These are phyloP conservation scores for Leccinum obscurum DNA, from an alignment of 768 basidiomycete species.

Conservation along the genomic window DNA sequence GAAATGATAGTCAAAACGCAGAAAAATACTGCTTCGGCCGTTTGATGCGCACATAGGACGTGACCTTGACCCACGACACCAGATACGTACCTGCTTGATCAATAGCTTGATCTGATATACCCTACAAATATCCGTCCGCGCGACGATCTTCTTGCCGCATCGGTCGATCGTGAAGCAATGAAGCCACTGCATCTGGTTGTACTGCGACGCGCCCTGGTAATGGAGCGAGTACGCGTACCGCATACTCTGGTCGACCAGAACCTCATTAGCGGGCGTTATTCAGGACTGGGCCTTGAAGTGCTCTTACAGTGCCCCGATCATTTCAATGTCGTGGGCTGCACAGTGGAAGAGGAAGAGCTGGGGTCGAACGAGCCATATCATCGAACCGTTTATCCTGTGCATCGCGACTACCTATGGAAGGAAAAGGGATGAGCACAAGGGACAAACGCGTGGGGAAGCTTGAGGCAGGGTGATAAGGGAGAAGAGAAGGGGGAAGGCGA, in stretches of 20 bases:
- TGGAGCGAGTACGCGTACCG: constrained; percentile 31
- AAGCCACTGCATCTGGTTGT: constrained; percentile 29
- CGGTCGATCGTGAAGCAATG: constrained; percentile 24
- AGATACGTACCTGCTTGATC: too few relatives aligned
- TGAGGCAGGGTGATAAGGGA: too few relatives aligned
- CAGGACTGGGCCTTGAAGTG: constrained; percentile 30
- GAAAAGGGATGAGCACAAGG: background rate
- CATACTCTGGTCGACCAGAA: constrained; percentile 27
- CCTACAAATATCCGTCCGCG: constrained; percentile 27
- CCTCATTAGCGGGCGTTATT: constrained; percentile 23
- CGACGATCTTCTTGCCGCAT: constrained; percentile 18
- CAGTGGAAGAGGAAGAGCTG: constrained; percentile 37
- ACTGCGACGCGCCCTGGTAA: constrained; percentile 30
- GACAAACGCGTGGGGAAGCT: too few relatives aligned
- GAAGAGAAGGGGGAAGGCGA: too few relatives aligned
- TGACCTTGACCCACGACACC: too few relatives aligned
- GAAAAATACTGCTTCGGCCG: background rate
- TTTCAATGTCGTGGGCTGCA: constrained; percentile 42
- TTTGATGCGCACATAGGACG: too few relatives aligned
- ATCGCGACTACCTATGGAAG: constrained; percentile 33
- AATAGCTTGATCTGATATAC: too few relatives aligned
- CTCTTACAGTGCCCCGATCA: constrained; percentile 38
- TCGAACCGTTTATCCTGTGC: constrained; percentile 33
- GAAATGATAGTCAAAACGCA: constrained; percentile 5
- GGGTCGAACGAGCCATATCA: constrained; percentile 39